Conservation (phyloP, 257 asterid species). For the Osmanthus fragrans region DNA sequence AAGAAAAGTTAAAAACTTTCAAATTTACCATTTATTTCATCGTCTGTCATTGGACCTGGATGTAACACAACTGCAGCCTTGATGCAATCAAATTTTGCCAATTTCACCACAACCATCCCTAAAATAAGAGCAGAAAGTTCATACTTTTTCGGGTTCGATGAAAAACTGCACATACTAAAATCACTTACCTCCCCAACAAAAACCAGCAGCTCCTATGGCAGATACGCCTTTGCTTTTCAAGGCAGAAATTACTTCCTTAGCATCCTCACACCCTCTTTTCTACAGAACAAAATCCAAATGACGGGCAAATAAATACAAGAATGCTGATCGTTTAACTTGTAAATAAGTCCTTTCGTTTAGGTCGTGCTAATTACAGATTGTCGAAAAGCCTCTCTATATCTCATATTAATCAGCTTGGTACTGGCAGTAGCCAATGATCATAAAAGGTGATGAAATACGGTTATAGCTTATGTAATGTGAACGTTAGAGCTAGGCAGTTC, state of each 20-base stretch:
- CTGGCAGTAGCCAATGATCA: too few relatives aligned
- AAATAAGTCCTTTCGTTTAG: too few relatives aligned
- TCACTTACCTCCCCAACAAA: slow-evolving; percentile 78
- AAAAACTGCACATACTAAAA: background rate
- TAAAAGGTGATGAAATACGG: too few relatives aligned
- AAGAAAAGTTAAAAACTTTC: background rate
- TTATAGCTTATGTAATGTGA: too few relatives aligned
- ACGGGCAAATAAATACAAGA: background rate
- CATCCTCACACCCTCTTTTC: slow-evolving; percentile 73
- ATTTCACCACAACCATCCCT: slow-evolving; percentile 51
- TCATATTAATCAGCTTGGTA: too few relatives aligned
- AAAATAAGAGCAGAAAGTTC: background rate
- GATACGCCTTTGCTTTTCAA: slow-evolving; percentile 57
- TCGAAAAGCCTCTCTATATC: background rate
- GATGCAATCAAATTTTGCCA: slow-evolving; percentile 57
- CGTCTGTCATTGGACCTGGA: slow-evolving; percentile 61
- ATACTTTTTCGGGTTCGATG: background rate
- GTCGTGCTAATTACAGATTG: too few relatives aligned
- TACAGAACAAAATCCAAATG: slow-evolving; percentile 15
- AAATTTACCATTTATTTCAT: slow-evolving; percentile 55
- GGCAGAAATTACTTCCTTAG: slow-evolving; percentile 44
- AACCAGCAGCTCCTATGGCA: slow-evolving; percentile 68
- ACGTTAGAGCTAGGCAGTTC: too few relatives aligned
- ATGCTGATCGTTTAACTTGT: too few relatives aligned
- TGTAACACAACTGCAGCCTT: slow-evolving; percentile 65